phyloP scores from a whole-genome alignment of 345 rosid species.

The Bruguiera parviflora region DNA sequence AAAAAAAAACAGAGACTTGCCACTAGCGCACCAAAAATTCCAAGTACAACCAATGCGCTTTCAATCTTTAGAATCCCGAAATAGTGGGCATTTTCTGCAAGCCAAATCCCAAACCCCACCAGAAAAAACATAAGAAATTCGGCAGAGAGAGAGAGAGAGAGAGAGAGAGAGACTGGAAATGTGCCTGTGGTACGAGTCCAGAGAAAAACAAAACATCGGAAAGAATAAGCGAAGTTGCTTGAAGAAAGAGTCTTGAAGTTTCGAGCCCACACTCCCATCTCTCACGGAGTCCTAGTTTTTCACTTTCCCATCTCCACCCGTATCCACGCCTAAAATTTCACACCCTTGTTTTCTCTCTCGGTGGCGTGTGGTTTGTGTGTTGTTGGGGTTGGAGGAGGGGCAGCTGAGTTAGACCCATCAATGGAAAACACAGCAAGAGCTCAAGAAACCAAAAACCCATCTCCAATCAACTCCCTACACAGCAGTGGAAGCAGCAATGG shows the following conservation, averaged over 20 bases:
- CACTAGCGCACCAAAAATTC: constrained; percentile 32
- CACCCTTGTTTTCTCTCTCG: neutral
- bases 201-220: constrained; percentile 19
- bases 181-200: constrained; percentile 22
- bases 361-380: neutral
- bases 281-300: constrained; percentile 33
- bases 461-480: constrained; percentile 52
- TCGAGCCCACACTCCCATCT: neutral
- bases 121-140: neutral
- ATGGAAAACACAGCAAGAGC: constrained; percentile 56
- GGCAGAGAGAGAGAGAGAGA: no score
- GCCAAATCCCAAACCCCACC: neutral
- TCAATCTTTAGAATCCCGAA: constrained; percentile 33
- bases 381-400: neutral
- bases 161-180: no score
- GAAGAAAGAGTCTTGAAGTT: neutral
- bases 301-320: constrained; percentile 24
- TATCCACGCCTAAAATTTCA: neutral
- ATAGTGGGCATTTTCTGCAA: constrained; percentile 12
- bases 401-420: constrained; percentile 7
- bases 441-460: constrained; percentile 48
- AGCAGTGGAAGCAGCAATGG: constrained; percentile 34
- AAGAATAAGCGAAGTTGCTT: constrained; percentile 11
- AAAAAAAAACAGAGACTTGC: neutral
- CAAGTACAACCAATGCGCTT: constrained; percentile 30